A percentile compares a stretch with the other conserved stretches of the same genome.
phyloP scores from a whole-genome alignment of 495 filamentous ascomycete species.

The Pyronema domesticum region DNA sequence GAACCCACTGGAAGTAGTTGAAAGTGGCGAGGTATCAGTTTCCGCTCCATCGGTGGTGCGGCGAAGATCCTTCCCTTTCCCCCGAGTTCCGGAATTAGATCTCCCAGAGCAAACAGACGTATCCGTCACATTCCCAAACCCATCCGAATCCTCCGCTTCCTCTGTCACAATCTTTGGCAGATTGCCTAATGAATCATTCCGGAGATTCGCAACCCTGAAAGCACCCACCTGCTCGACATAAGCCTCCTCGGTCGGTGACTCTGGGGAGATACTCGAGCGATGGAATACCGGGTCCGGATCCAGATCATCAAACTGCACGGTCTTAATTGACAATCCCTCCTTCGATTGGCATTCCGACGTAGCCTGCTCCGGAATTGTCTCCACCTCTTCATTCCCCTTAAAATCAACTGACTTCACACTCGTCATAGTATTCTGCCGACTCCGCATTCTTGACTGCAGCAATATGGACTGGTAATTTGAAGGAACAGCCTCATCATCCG shows the following conservation, averaged over 20 bases:
- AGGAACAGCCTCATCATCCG: too few species aligned
- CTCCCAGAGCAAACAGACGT: background rate
- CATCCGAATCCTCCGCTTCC: background rate
- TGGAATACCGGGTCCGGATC: conserved; percentile 4
- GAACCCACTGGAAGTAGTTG: background rate
- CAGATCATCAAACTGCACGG: background rate
- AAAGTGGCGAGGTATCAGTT: too few species aligned
- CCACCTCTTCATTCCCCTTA: background rate
- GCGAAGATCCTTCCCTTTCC: background rate
- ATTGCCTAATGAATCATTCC: conserved; percentile 3
- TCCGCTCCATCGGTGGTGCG: background rate
- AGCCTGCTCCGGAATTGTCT: background rate
- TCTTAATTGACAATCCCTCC: background rate
- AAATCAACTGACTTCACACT: background rate
- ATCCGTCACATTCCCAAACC: background rate
- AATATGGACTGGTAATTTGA: background rate
- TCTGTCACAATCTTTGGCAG: conserved; percentile 3
- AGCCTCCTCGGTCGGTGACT: background rate
- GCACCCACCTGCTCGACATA: conserved; percentile 1
- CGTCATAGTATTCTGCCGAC: background rate
- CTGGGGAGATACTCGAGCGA: background rate
- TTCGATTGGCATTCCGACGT: too few species aligned
- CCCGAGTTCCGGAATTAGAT: background rate
- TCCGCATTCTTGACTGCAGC: background rate
- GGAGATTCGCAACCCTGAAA: background rate